These are phyloP conservation scores for Dissophora globulifera DNA, from an alignment of 192 early-diverging fungal genomes.

Conservation along the genomic window DNA sequence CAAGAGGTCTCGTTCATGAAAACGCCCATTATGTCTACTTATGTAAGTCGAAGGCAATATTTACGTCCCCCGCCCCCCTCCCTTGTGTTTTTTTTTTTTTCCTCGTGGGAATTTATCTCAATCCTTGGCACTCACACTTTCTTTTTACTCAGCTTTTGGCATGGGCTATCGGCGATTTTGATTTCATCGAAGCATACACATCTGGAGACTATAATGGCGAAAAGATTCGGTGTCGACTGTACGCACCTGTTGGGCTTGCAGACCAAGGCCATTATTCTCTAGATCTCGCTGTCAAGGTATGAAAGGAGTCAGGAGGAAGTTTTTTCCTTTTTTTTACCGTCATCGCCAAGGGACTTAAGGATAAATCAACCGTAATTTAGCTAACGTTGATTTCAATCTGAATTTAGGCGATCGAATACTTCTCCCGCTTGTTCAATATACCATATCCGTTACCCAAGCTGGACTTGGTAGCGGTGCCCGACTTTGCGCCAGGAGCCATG, in stretches of 20 bases:
- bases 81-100: too few species aligned
- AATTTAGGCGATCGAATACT: slow-evolving; percentile 44
- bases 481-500: slow-evolving; percentile 72
- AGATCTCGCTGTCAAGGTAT: slow-evolving; percentile 37
- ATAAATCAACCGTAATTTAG: too few species aligned
- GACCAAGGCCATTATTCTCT: slow-evolving; percentile 52
- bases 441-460: slow-evolving; percentile 59
- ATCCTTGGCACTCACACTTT: not conserved
- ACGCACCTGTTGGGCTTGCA: slow-evolving; percentile 56
- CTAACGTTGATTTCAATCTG: too few species aligned
- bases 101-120: too few species aligned
- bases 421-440: slow-evolving; percentile 57
- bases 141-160: slow-evolving; percentile 57
- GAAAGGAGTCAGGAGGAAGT: not conserved
- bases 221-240: slow-evolving; percentile 55
- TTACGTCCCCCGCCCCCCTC: too few species aligned
- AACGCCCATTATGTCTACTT: slow-evolving; percentile 53
- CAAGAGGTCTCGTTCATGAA: slow-evolving; percentile 51
- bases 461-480: slow-evolving; percentile 71
- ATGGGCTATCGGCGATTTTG: slow-evolving; percentile 64
- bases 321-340: too few species aligned
- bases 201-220: slow-evolving; percentile 52
- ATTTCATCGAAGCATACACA: slow-evolving; percentile 51
- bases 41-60: slow-evolving; percentile 42
- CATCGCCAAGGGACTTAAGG: too few species aligned